These are phyloP conservation scores for Boletus eberwhitei DNA, from an alignment of 768 basidiomycete species.

Conservation along the genomic window DNA sequence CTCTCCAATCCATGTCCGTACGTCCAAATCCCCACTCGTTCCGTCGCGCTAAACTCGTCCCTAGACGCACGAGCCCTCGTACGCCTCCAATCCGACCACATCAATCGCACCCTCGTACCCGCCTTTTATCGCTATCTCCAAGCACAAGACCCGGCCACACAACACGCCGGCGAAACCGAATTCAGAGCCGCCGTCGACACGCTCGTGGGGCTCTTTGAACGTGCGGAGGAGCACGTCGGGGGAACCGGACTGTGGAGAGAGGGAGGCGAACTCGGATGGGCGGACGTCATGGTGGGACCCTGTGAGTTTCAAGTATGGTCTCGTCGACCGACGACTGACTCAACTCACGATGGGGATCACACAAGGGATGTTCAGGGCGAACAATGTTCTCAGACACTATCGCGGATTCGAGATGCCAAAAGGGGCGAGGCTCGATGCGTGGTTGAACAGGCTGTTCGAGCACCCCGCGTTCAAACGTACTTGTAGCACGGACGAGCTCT, in stretches of 20 bases:
- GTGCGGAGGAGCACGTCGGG: slow-evolving; percentile 45
- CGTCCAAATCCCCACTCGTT: neutral
- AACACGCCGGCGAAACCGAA: slow-evolving; percentile 51
- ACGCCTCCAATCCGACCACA: slow-evolving; percentile 65
- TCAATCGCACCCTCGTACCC: slow-evolving; percentile 62
- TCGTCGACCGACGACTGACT: neutral
- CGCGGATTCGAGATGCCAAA: slow-evolving; percentile 59
- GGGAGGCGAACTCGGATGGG: slow-evolving; percentile 54
- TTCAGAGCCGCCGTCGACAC: slow-evolving; percentile 49
- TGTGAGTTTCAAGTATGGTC: slow-evolving; percentile 51
- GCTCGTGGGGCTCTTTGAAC: slow-evolving; percentile 52
- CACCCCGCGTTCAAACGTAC: slow-evolving; percentile 66
- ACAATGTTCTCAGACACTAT: slow-evolving; percentile 61
- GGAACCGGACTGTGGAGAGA: slow-evolving; percentile 58
- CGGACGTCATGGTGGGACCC: slow-evolving; percentile 67
- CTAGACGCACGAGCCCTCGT: slow-evolving; percentile 66
- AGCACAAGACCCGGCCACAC: slow-evolving; percentile 55
- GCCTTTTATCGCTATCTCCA: slow-evolving; percentile 75
- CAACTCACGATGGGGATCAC: neutral
- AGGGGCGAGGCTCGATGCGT: slow-evolving; percentile 48
- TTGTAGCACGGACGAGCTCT: slow-evolving; percentile 64
- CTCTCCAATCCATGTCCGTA: slow-evolving; percentile 55
- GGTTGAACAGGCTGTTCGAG: slow-evolving; percentile 50
- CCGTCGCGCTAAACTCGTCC: neutral
- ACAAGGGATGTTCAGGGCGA: slow-evolving; percentile 68